A percentile compares a stretch with the other conserved stretches of the same genome.
Conservation (phyloP, 306 rosid species). For the Luffa acutangula region DNA sequence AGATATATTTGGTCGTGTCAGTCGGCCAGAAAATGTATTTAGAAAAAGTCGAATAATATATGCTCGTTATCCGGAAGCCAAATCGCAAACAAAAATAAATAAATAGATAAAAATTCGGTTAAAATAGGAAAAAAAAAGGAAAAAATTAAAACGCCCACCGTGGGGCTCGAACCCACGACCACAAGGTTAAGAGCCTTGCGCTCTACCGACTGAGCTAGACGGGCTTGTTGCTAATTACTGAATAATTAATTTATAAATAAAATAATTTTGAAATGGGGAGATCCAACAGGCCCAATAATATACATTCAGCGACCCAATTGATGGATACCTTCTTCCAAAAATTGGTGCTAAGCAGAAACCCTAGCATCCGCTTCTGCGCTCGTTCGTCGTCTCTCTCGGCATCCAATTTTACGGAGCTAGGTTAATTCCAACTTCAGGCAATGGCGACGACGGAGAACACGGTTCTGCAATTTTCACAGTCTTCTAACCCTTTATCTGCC, state of each 20-base stretch:
- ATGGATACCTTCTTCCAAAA: neutral
- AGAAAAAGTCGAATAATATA: too few species aligned
- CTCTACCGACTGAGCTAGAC: neutral
- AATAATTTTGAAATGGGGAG: too few species aligned
- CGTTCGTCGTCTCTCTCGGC: neutral
- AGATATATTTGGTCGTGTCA: too few species aligned
- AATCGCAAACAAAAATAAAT: too few species aligned
- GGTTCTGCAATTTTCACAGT: constrained; percentile 52
- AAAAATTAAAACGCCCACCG: neutral
- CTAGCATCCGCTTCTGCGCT: constrained; percentile 2
- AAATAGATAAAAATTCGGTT: too few species aligned
- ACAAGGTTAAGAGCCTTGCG: neutral
- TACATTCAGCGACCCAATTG: too few species aligned
- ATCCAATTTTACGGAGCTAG: neutral
- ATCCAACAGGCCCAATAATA: too few species aligned
- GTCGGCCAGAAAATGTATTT: too few species aligned
- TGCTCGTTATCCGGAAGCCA: too few species aligned
- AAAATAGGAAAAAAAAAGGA: too few species aligned
- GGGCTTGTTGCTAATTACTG: neutral
- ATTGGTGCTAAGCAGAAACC: neutral
- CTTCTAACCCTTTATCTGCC: constrained; percentile 47
- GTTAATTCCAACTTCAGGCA: neutral
- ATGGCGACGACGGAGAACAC: constrained; percentile 69
- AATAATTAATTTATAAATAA: too few species aligned
- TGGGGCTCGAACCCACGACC: neutral